Evolutionary conservation across 805 yeast genomes (phyloP).

Genomic region (Metschnikowia borealis): DNA sequence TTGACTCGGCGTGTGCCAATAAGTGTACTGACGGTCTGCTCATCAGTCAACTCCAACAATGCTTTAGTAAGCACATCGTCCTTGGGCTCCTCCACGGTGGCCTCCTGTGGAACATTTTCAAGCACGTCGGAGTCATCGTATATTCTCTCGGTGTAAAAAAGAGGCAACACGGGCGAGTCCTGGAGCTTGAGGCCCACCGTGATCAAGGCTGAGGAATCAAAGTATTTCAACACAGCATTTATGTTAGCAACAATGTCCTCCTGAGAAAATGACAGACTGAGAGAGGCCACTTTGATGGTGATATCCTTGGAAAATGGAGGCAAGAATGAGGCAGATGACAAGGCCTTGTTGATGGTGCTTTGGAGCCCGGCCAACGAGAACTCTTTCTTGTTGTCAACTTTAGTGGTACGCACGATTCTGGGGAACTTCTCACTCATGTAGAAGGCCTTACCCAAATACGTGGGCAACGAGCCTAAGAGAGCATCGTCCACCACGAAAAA

Average conservation of each 20-base stretch:
- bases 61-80: slow-evolving; percentile 43
- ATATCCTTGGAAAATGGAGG: slow-evolving; percentile 74
- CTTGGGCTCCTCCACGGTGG: slow-evolving; percentile 18
- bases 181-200: slow-evolving; percentile 62
- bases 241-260: slow-evolving; percentile 59
- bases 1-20: slow-evolving; percentile 48
- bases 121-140: slow-evolving; percentile 47
- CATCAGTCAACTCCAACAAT: slow-evolving; percentile 75
- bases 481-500: slow-evolving; percentile 83
- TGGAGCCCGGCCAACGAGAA: slow-evolving; percentile 48
- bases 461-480: slow-evolving; percentile 74
- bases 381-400: slow-evolving; percentile 30
- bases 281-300: slow-evolving; percentile 63
- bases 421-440: slow-evolving; percentile 61
- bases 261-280: slow-evolving; percentile 32
- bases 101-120: slow-evolving; percentile 25
- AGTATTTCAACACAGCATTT: slow-evolving; percentile 46
- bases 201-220: slow-evolving; percentile 47
- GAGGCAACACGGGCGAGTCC: slow-evolving; percentile 79
- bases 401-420: slow-evolving; percentile 51
- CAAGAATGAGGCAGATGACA: slow-evolving; percentile 55
- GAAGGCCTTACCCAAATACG: slow-evolving; percentile 76
- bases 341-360: slow-evolving; percentile 56
- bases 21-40: slow-evolving; percentile 63
- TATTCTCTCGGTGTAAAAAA: slow-evolving; percentile 62